A percentile compares a stretch with the other conserved stretches of the same genome.
phyloP scores from a whole-genome alignment of 2,329 filamentous ascomycete genomes.

The Pseudopithomyces chartarum region DNA sequence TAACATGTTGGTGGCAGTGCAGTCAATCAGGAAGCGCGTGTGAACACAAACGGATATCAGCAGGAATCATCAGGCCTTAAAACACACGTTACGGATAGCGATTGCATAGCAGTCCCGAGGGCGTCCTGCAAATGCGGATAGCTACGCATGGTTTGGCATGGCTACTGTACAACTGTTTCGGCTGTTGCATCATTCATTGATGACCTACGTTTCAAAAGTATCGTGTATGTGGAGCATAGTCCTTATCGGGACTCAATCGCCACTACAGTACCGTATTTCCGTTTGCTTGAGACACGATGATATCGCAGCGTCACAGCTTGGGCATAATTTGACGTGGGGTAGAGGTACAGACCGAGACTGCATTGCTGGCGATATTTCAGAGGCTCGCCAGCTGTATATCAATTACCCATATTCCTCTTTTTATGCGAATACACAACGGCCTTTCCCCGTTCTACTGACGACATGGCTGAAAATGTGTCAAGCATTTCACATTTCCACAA shows the following conservation, averaged over 20 bases:
- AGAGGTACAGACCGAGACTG: background rate
- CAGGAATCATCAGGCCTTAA: background rate
- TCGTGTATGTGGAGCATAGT: background rate
- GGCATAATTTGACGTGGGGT: background rate
- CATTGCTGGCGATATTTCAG: background rate
- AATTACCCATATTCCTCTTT: background rate
- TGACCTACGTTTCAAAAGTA: background rate
- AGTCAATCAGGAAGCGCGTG: background rate
- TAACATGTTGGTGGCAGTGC: background rate
- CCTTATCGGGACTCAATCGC: background rate
- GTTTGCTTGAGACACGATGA: slow-evolving; percentile 1
- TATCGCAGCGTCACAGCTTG: background rate
- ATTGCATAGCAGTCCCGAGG: background rate
- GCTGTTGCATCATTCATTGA: background rate
- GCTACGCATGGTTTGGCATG: background rate
- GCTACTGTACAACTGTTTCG: background rate
- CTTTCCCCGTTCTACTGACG: background rate
- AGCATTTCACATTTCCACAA: background rate
- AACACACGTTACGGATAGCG: background rate
- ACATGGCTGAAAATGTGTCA: background rate
- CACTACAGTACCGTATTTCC: background rate
- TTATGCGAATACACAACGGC: background rate
- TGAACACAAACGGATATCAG: background rate
- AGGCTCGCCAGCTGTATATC: background rate
- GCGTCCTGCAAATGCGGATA: background rate